Conservation (phyloP, 2,329 filamentous ascomycete genomes). For the Pseudonectria buxi region DNA sequence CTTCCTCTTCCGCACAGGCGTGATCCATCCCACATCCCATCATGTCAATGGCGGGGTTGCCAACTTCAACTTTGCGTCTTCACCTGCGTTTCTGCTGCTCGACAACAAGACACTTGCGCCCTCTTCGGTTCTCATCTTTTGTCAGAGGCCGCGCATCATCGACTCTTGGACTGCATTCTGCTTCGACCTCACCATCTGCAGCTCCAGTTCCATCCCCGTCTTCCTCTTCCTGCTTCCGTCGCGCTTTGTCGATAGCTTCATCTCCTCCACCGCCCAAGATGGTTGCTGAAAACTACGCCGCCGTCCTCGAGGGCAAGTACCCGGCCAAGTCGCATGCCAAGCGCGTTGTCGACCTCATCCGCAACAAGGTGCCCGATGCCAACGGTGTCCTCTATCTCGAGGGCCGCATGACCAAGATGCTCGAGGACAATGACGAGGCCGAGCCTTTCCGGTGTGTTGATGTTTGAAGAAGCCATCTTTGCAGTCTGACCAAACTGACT, state of each 20-base stretch:
- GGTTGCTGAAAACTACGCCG: conserved; percentile 39
- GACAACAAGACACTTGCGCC: no score
- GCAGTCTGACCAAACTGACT: conserved; percentile 4
- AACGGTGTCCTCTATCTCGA: conserved; percentile 80
- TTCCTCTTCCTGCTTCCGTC: conserved; percentile 1
- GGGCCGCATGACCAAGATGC: conserved; percentile 69
- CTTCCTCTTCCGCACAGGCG: no score
- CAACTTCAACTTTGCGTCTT: conserved; percentile 2
- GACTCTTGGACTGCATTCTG: no score
- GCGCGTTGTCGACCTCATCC: conserved; percentile 74
- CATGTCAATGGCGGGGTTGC: conserved; percentile 7
- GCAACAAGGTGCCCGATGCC: conserved; percentile 55
- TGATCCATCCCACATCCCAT: no score
- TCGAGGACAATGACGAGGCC: conserved; percentile 84
- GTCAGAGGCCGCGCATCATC: no score
- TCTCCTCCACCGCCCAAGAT: conserved; percentile 16
- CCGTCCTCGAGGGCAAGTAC: conserved; percentile 56
- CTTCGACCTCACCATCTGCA: no score
- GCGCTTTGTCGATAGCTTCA: conserved; percentile 2
- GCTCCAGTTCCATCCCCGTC: no score
- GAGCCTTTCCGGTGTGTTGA: conserved; percentile 68
- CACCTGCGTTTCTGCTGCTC: conserved; percentile 1
- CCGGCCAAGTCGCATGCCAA: conserved; percentile 84
- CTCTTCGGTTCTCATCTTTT: no score
- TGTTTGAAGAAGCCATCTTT: no score